Base-by-base conservation (phyloP, 345 rosid genomes). In the Pelargonium nanum region DNA sequence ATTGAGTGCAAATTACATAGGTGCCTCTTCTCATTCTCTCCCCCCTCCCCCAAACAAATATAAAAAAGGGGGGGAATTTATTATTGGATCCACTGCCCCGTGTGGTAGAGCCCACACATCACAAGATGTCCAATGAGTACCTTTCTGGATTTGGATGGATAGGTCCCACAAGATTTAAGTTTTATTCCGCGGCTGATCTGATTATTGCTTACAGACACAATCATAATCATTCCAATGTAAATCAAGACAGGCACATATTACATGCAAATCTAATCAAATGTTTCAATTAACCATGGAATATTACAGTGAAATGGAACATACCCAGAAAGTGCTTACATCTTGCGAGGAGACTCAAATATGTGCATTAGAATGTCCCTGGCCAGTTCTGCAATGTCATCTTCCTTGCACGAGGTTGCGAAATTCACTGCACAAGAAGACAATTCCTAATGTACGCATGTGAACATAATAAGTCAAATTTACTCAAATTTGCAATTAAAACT, bases 341-440 rank as follows among this genome's bases (percentile, higher is more conserved):
- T 21, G 61, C 68, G 23, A 21, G 24, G 15, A 59, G 81, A 72
- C 51, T 72, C 68, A 48, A 85, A 75, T 59, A 80, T 89, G 73
- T 82, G 93, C 72, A 54, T 61, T 24, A 87, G 88, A 66, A 90
- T 87, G 80, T 68, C 63, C 55, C 59, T 56, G 53, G 85, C 88
- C 26, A 72, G 62, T 65, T 75, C 81, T 59, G 72, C 70, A 23
- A 77, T 77, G 34, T 81, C 83, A 26, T 73, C 87, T 72, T 84
- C 87, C 61, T 73, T 73, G 66, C 69, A 71, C n/a, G 78, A 70
- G 61, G 89, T 81, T 67, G 74, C 82, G 71, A 81, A 79, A 68
- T 79, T 85, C 61, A 84, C 91, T 87, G 87, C 75, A 69, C 55
- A 60, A 68, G 64, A 57, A 63, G 58, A 30, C 60, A 44, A 61